A percentile compares a stretch with the other conserved stretches of the same genome.
Conservation (phyloP, 805 yeast species). For the Hanseniaspora occidentalis region DNA sequence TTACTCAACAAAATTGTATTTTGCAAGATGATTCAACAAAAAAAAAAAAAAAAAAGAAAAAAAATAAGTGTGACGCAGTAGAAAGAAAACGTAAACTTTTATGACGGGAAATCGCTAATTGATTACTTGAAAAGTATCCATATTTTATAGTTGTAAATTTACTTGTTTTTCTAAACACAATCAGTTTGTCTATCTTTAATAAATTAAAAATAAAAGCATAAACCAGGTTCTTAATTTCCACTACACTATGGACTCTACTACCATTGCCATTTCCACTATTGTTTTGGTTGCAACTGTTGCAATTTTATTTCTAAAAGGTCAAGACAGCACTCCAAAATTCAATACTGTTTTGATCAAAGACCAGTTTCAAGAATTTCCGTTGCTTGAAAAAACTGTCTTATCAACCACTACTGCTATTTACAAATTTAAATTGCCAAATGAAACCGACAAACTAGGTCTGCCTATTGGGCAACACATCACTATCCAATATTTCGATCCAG, state of each 20-base stretch:
- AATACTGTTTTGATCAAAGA: constrained; percentile 36
- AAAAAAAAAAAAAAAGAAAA: no score
- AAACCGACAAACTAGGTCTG: constrained; percentile 65
- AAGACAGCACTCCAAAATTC: constrained; percentile 29
- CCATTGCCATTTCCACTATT: constrained; percentile 10
- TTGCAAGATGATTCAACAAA: no score
- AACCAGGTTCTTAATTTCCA: not conserved
- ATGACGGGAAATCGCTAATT: no score
- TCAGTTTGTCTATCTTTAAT: not conserved
- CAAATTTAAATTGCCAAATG: constrained; percentile 70
- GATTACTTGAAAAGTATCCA: no score
- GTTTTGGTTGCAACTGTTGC: constrained; percentile 8
- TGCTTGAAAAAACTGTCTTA: constrained; percentile 61
- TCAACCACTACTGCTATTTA: constrained; percentile 75
- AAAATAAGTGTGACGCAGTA: no score
- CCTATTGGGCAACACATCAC: constrained; percentile 93
- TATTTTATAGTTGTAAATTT: not conserved
- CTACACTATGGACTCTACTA: not conserved
- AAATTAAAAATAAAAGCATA: not conserved
- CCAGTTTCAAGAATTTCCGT: constrained; percentile 65
- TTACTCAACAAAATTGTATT: no score
- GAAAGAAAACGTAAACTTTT: no score
- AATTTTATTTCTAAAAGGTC: constrained; percentile 24
- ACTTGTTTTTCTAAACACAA: no score
- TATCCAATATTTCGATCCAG: constrained; percentile 31